phyloP scores from a whole-genome alignment of 495 filamentous ascomycete genomes.

The Ascodesmis nigricans region DNA sequence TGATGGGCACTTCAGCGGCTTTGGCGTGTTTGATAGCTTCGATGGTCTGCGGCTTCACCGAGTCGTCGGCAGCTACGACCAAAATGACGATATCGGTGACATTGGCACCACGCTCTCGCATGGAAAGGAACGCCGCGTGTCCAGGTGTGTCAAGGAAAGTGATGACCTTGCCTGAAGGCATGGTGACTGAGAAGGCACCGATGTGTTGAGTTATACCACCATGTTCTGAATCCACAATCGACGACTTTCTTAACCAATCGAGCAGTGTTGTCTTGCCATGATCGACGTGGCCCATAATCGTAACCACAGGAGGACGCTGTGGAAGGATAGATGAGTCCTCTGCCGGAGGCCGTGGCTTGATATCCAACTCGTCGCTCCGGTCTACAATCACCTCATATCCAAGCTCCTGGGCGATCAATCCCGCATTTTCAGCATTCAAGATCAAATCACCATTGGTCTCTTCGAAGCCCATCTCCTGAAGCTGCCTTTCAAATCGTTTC shows the following conservation, averaged over 20 bases:
- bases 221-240: constrained; percentile 71
- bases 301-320: constrained; percentile 73
- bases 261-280: constrained; percentile 96
- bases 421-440: constrained; percentile 73
- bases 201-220: constrained; percentile 99
- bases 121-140: constrained; percentile 82
- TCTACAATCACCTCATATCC: constrained; percentile 83
- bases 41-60: constrained; percentile 89
- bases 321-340: constrained; percentile 53
- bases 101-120: constrained; percentile 87
- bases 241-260: constrained; percentile 83
- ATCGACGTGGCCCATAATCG: constrained; percentile 99
- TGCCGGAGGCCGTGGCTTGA: constrained; percentile 45
- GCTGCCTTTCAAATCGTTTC: constrained; percentile 47
- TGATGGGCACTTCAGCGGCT: constrained; percentile 76
- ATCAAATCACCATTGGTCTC: constrained; percentile 57
- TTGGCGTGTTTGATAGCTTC: constrained; percentile 92
- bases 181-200: constrained; percentile 82
- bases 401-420: constrained; percentile 76
- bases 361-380: constrained; percentile 38
- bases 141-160: constrained; percentile 97
- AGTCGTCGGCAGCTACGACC: constrained; percentile 92
- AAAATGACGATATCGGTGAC: constrained; percentile 94
- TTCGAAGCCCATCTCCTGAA: constrained; percentile 68
- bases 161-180: constrained; percentile 67